Evolutionary conservation across 2,329 filamentous ascomycete species (phyloP), one percentile per base, ranked within the genome.

Genomic region (Phyllosticta citriasiana): DNA sequence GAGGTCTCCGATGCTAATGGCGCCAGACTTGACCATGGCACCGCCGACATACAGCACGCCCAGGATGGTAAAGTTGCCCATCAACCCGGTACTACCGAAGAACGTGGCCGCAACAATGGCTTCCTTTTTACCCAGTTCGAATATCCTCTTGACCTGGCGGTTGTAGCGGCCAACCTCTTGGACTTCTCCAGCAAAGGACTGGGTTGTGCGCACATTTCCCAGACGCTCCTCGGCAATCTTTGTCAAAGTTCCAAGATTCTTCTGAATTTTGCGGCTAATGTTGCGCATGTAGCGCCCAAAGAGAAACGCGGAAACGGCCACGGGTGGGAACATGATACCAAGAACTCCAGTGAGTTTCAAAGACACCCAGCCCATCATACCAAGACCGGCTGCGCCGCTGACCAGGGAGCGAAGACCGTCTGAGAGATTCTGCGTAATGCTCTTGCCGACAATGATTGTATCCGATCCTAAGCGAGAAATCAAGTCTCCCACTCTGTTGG

Each of bases 151-250:
- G 63, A 97, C 87, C 74, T 97, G 94, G 30, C 82, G 85, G 73
- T 97, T 97, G 78, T 99, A 99, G 57, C 95, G 87, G 51, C 84
- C 79, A 33, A 97, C 87, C 77, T 99, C 94, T 67, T 94, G 87
- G 12, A 92, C 84, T 73, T 99, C 94, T 57, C 91, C 94, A 25
- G 89, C 92, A 73, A 99, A 99, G 14, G 94, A 92, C 75, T 99
- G 94, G 68, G 91, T 95, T 0, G 94, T 99, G 71, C 92, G 89
- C 63, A 99, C 91, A 73, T 97, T 99, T 60, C 94, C 93, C 24
- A 99, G 79, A n/a, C 94, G 86, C 74, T 99, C 95, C 77, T 99
- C 95, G 0, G 94, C 94, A 71, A 99, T 96, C 76, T 97, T 99
- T 40, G 93, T 96, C 66, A 99, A 77, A 0, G 89, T 89, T 67